Conservation (phyloP, 2,329 filamentous ascomycete species). For the Rhinocladiella similis region DNA sequence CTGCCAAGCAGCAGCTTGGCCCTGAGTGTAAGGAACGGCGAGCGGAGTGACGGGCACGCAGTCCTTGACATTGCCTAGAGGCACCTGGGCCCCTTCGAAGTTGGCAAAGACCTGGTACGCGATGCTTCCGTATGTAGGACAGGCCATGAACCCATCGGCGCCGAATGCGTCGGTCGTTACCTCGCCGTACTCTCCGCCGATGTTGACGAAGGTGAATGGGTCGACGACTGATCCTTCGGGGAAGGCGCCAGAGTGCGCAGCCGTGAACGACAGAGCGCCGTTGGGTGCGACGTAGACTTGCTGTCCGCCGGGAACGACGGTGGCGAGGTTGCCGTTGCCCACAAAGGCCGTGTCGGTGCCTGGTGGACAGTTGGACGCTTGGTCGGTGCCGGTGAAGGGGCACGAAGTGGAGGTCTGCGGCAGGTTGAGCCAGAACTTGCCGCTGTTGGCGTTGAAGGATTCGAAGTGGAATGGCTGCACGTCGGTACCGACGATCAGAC, state of each 20-base stretch:
- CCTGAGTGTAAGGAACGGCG: conserved; percentile 32
- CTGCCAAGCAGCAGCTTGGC: conserved; percentile 38
- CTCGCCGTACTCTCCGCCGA: conserved; percentile 28
- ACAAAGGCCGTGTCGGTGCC: conserved; percentile 9
- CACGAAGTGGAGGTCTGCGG: conserved; percentile 4
- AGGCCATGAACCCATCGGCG: conserved; percentile 44
- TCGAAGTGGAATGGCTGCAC: conserved; percentile 12
- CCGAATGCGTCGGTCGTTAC: conserved; percentile 38
- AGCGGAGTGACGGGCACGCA: conserved; percentile 42
- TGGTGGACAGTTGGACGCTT: conserved; percentile 2
- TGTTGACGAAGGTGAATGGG: conserved; percentile 42
- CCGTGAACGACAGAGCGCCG: conserved; percentile 57
- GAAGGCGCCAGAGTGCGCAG: conserved; percentile 53
- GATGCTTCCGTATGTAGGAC: conserved; percentile 33
- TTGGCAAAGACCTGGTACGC: conserved; percentile 44
- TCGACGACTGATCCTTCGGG: conserved; percentile 53
- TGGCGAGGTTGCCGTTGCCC: not conserved
- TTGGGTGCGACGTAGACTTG: conserved; percentile 56
- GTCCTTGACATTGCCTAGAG: conserved; percentile 37
- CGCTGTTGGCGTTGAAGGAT: conserved; percentile 9
- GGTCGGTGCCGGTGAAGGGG: conserved; percentile 2
- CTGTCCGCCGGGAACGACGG: conserved; percentile 62
- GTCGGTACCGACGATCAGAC: conserved; percentile 2
- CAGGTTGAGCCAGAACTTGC: conserved; percentile 12
- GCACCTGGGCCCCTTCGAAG: conserved; percentile 40